Conservation (phyloP, 164 flowering plant species). For the Magnolia changhungtana region DNA sequence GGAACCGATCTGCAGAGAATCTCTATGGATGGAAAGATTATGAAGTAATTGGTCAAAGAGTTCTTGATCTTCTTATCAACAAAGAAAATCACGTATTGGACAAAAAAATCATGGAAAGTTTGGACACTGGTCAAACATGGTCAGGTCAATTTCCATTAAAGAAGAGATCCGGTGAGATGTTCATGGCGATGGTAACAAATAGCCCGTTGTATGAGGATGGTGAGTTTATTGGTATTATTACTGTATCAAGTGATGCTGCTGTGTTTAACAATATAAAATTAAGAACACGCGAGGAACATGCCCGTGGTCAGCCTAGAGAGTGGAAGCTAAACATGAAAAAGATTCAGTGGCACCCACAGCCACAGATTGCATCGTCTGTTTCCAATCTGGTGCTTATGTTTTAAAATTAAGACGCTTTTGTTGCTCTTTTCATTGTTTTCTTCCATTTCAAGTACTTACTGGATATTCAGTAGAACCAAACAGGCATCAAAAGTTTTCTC, state of each 20-base stretch:
- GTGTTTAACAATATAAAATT: conserved; percentile 36
- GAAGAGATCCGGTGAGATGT: conserved; percentile 69
- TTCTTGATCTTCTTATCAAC: conserved; percentile 39
- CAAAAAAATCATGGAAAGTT: conserved; percentile 34
- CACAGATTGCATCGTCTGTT: conserved; percentile 60
- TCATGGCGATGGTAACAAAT: conserved; percentile 73
- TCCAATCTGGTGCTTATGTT: conserved; percentile 71
- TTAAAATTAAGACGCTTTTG: conserved; percentile 7
- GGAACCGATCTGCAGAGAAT: conserved; percentile 76
- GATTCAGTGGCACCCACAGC: conserved; percentile 55
- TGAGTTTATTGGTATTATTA: conserved; percentile 63
- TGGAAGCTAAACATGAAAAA: conserved; percentile 39
- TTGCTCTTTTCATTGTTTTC: neutral
- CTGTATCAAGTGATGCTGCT: conserved; percentile 81
- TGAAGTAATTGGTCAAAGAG: conserved; percentile 59
- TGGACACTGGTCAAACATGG: conserved; percentile 56
- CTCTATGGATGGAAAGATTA: conserved; percentile 72
- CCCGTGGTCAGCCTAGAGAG: conserved; percentile 24
- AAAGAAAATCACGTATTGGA: conserved; percentile 32
- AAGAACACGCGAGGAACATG: conserved; percentile 30
- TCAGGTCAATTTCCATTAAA: conserved; percentile 81
- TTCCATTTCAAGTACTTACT: conserved; percentile 7
- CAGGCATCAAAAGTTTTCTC: conserved; percentile 62
- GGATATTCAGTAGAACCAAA: conserved; percentile 1
- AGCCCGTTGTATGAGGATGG: conserved; percentile 70